These are phyloP conservation scores for Citeromyces nyonsensis DNA, from an alignment of 805 yeast species.

Conservation along the genomic window DNA sequence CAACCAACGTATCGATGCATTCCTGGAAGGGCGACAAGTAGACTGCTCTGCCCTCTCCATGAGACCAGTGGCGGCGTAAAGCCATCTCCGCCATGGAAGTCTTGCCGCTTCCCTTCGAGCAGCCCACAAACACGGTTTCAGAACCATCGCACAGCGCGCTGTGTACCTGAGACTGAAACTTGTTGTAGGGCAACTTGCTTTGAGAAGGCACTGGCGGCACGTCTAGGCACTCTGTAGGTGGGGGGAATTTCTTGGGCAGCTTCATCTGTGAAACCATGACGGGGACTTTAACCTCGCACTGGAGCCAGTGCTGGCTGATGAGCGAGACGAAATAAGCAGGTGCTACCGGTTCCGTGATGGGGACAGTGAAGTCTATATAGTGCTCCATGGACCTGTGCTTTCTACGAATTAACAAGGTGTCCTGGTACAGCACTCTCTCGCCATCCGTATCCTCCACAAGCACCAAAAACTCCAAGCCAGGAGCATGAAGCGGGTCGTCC, in stretches of 20 bases:
- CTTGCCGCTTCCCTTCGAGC: conserved; percentile 67
- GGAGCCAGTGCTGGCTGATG: conserved; percentile 77
- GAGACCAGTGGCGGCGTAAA: conserved; percentile 55
- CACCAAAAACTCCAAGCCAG: conserved; percentile 48
- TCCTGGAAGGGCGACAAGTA: conserved; percentile 56
- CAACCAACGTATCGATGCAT: conserved; percentile 26
- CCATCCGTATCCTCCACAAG: conserved; percentile 79
- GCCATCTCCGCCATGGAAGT: conserved; percentile 61
- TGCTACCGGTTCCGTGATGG: conserved; percentile 34
- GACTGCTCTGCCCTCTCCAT: conserved; percentile 52
- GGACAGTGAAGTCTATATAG: conserved; percentile 48
- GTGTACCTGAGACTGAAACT: conserved; percentile 60
- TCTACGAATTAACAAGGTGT: conserved; percentile 33
- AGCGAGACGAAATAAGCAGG: conserved; percentile 66
- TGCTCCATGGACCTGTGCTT: conserved; percentile 37
- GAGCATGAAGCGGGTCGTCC: conserved; percentile 52
- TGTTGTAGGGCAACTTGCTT: conserved; percentile 44
- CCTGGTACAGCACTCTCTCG: conserved; percentile 48
- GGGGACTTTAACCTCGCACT: conserved; percentile 50
- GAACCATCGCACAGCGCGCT: conserved; percentile 39
- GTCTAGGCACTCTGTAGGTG: conserved; percentile 43
- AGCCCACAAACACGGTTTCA: conserved; percentile 50
- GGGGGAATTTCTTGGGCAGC: conserved; percentile 49
- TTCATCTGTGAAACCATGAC: conserved; percentile 33
- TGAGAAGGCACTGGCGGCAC: conserved; percentile 30